Evolutionary conservation across 2,329 filamentous ascomycete species (phyloP).

Genomic region (Talaromyces verruculosus): DNA sequence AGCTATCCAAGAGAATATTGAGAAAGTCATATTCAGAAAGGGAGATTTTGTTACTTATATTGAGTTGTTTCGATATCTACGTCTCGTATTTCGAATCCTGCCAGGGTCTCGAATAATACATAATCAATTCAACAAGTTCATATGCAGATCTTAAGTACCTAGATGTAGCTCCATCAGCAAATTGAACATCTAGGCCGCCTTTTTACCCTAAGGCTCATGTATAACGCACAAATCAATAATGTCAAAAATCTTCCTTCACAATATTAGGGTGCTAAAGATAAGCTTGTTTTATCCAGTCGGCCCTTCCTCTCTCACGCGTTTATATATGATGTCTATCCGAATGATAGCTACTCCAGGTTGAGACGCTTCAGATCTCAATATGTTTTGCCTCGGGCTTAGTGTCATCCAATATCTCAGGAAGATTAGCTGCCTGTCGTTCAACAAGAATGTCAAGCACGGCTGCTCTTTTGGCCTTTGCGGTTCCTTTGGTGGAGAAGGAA

Average conservation of each 20-base stretch:
- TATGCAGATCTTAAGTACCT: neutral
- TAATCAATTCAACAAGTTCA: neutral
- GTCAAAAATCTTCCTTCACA: neutral
- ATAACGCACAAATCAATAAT: no score
- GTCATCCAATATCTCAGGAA: constrained; percentile 27
- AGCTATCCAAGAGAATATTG: no score
- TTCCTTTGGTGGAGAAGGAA: constrained; percentile 57
- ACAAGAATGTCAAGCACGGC: constrained; percentile 3
- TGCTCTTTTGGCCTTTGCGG: neutral
- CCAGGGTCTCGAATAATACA: neutral
- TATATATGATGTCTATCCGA: no score
- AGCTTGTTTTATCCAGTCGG: neutral
- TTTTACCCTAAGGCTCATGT: no score
- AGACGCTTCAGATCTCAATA: neutral
- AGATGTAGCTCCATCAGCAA: neutral
- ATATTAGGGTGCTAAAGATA: neutral
- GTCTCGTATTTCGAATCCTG: no score
- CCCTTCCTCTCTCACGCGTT: neutral
- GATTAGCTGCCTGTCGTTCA: constrained; percentile 19
- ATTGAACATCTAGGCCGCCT: neutral
- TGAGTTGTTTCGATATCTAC: no score
- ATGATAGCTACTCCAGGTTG: neutral
- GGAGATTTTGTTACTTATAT: no score
- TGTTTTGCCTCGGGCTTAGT: neutral
- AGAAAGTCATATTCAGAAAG: no score